Base-by-base conservation (phyloP, 139 green algal species). In the Micromonas commoda region DNA sequence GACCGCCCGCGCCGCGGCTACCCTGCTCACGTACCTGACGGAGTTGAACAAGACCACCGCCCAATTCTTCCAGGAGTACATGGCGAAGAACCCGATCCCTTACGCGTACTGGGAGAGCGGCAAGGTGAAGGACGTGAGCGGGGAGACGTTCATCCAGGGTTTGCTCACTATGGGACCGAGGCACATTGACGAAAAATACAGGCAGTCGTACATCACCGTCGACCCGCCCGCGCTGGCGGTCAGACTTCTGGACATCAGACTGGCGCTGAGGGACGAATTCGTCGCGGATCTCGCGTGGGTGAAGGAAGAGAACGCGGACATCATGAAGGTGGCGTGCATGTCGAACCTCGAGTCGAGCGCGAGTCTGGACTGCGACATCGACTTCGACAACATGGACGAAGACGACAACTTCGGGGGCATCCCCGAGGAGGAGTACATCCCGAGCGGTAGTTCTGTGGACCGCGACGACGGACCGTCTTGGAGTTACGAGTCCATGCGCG, bases 1-100 rank as follows among this genome's bases (percentile, higher is more conserved):
- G 31, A 77, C 71, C 20, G 71, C 39, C 35, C 71, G 71, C 71
- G 71, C 71, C 35, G 37, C 71, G 71, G 67, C 33, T 21, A 77
- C 71, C 35, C 71, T 77, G 71, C 71, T 77, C 23, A 45, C n/a
- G 28, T 77, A 77, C 71, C 51, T 34, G 35, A 66, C 71, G 39
- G 71, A 77, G 38, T 66, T 37, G 31, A 77, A 77, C 71, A 34
- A 77, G 33, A 24, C 52, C 35, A 4, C 26, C 39, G 39, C 33
- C 16, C 29, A 71, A 19, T 77, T 34, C 29, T 37, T 77, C 20
- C 52, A 45, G 35, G 71, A 64, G 39, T 77, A 77, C 71, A 64
- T 77, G 28, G 31, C 31, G 35, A 28, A 77, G 31, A 64, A 77
- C 35, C 71, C 71, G 29, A 77, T 77, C 6, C 71, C 71, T 13